phyloP scores from a whole-genome alignment of 331 rosid genomes.

The Prunus yedoensis region DNA sequence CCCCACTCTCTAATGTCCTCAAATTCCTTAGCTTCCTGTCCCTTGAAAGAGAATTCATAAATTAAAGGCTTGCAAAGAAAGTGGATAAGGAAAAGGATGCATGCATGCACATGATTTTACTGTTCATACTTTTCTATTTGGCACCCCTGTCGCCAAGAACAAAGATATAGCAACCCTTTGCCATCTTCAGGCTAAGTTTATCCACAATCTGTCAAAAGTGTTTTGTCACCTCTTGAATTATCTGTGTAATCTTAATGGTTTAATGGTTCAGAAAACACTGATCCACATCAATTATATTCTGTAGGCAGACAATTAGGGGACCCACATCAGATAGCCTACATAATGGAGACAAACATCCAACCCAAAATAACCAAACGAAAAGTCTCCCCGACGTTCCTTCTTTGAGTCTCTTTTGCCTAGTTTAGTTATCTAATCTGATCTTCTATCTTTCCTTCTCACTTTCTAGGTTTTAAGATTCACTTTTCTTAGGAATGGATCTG shows the following conservation, averaged over 20 bases:
- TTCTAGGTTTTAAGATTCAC: constrained; percentile 17
- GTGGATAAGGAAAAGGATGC: constrained; percentile 15
- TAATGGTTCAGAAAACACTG: background rate
- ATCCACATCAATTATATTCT: background rate
- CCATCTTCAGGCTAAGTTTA: constrained; percentile 14
- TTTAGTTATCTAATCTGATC: background rate
- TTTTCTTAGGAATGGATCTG: constrained; percentile 10
- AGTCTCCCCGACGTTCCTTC: background rate
- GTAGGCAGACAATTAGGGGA: constrained; percentile 4
- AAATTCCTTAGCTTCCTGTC: too few species aligned
- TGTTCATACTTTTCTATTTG: background rate
- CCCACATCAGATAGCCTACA: constrained; percentile 11
- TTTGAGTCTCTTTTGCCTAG: background rate
- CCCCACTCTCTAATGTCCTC: too few species aligned
- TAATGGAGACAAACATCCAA: constrained; percentile 23
- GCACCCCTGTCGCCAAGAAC: constrained; percentile 10
- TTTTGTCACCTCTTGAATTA: background rate
- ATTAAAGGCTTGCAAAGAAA: background rate
- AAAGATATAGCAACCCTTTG: constrained; percentile 11
- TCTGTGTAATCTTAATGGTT: background rate
- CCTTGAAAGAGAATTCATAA: background rate
- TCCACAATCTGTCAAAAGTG: constrained; percentile 19
- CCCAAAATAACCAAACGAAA: constrained; percentile 1
- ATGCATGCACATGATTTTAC: background rate
- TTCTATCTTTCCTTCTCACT: constrained; percentile 1